Evolutionary conservation across 2,329 filamentous ascomycete species (phyloP), one percentile per base, ranked within the genome.

Genomic region (Zymoseptoria crescenta): DNA sequence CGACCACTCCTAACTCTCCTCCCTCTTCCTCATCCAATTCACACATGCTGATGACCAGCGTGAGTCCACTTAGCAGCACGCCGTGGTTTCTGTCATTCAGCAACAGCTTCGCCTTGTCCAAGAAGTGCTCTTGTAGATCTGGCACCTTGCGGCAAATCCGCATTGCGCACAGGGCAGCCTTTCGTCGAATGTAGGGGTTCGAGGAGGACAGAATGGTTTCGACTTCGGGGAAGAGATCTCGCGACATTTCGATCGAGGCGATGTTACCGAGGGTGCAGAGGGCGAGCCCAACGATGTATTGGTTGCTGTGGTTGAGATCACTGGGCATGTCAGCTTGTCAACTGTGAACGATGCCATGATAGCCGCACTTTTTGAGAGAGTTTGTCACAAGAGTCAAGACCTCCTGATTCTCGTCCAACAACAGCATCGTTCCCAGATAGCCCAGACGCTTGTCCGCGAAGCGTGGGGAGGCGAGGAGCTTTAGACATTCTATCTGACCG

Each of bases 141-240:
- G 95, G 94, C 9, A 99, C 94, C 76, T 99, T 99, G 69, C 91
- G 88, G 77, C 92, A 96, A 81, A 99, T 96, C 66, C 92, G 85
- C 94, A 99, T 99, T 55, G 94, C 94, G 76, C 94, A 99, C n/a
- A 99, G 82, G 3, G 94, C 94, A 19, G 94, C 94, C 79, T 99
- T 99, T 68, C 94, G 85, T 68, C 94, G 85, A 72, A 99, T 96
- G 73, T 99, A 99, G n/a, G 94, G 94, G 74, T 99, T 99, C 56
- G 91, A 87, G 54, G 92, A 96, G 49, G 91, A 88, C 64, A 99
- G 80, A 54, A 97, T 85, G 62, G 83, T 89, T 75, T 99, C 95
- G 73, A 99, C 89, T 80, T 99, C 93, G 66, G 91, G 85, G 74
- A 99, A 99, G 20, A 99, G 80, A 76, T 99, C 94, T 80, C 94